Percentiles rank a stretch among this genome's conserved stretches.
Conservation (phyloP, 768 basidiomycete genomes). For the Amanita polypyramis region DNA sequence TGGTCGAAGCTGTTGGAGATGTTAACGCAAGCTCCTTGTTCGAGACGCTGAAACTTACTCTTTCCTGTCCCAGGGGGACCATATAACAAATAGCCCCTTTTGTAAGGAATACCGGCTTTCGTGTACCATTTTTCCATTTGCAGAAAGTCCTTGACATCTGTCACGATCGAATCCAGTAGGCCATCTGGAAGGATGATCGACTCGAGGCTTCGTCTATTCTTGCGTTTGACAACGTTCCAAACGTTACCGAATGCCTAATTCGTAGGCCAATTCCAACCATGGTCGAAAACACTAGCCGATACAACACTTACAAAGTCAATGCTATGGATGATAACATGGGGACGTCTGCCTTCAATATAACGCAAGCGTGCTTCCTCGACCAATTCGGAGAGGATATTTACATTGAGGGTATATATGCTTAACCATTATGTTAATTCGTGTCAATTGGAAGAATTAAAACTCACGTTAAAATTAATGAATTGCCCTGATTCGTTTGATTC, state of each 20-base stretch:
- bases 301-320: slow-evolving; percentile 19
- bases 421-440: slow-evolving; percentile 19
- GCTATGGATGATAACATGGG: slow-evolving; percentile 25
- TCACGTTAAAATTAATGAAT: slow-evolving; percentile 21
- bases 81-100: slow-evolving; percentile 45
- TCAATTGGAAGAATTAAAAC: slow-evolving; percentile 5
- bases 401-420: slow-evolving; percentile 31
- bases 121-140: slow-evolving; percentile 46
- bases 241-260: slow-evolving; percentile 23
- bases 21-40: slow-evolving; percentile 21
- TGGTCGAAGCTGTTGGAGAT: slow-evolving; percentile 35
- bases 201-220: slow-evolving; percentile 37
- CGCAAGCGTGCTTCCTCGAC: slow-evolving; percentile 25
- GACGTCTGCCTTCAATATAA: slow-evolving; percentile 24
- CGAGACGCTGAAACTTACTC: slow-evolving; percentile 24
- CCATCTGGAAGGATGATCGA: slow-evolving; percentile 43
- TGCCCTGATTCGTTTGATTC: background rate
- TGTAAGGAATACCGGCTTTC: slow-evolving; percentile 46
- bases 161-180: slow-evolving; percentile 33
- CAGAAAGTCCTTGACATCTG: slow-evolving; percentile 44
- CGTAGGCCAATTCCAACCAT: slow-evolving; percentile 17
- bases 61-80: slow-evolving; percentile 58
- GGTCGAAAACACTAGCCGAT: background rate
- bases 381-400: slow-evolving; percentile 22
- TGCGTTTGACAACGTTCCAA: slow-evolving; percentile 38